Percentiles rank a stretch among this genome's conserved stretches.
These are phyloP conservation scores for Camellia japonica DNA, from an alignment of 148 eudicot genomes.

Conservation along the genomic window DNA sequence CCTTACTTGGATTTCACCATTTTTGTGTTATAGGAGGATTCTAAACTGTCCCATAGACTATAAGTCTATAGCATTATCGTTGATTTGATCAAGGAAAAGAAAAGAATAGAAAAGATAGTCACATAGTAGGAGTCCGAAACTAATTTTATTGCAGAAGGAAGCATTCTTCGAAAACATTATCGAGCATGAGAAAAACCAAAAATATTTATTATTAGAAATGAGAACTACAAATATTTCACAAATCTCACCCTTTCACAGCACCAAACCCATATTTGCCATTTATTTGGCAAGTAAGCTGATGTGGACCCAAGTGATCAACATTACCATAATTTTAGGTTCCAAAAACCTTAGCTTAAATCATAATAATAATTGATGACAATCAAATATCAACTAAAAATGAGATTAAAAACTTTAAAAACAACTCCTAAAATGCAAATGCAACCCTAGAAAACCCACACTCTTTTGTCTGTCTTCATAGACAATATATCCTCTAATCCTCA, in stretches of 20 bases:
- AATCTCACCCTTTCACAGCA: background rate
- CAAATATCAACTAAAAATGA: constrained; percentile 12
- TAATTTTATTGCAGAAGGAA: too few species aligned
- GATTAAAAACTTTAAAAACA: constrained; percentile 8
- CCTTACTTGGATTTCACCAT: background rate
- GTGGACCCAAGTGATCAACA: constrained; percentile 6
- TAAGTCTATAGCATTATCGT: too few species aligned
- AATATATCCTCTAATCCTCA: constrained; percentile 16
- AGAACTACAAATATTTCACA: background rate
- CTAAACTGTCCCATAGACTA: background rate
- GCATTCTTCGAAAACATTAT: too few species aligned
- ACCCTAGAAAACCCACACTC: constrained; percentile 8
- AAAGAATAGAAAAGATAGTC: background rate
- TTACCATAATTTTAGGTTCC: background rate
- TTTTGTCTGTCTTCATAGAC: background rate
- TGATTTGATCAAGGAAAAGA: too few species aligned
- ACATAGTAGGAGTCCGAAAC: background rate
- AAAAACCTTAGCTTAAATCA: background rate
- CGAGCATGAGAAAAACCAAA: background rate
- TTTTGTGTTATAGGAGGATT: background rate
- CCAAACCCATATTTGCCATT: background rate
- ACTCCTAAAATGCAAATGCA: constrained; percentile 1
- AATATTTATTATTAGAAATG: background rate
- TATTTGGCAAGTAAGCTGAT: constrained; percentile 17
- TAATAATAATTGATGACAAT: background rate